Evolutionary conservation across 305 asterid genomes (phyloP).

Genomic region (Fraxinus velutina): DNA sequence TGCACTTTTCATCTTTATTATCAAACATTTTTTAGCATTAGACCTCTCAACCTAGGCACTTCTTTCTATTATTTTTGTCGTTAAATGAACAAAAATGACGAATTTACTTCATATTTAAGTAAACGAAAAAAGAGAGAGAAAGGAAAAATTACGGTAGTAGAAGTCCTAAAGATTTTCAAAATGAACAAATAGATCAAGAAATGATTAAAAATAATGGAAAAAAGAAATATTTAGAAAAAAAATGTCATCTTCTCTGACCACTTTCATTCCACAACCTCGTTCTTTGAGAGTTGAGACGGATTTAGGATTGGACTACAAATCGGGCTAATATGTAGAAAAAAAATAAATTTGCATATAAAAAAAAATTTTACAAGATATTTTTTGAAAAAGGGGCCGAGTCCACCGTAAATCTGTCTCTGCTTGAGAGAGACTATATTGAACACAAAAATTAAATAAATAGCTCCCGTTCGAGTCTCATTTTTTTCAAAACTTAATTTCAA

Average conservation of each 20-base stretch:
- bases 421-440: too few relatives aligned
- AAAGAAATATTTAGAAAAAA: too few relatives aligned
- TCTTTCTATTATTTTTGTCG: not conserved
- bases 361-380: too few relatives aligned
- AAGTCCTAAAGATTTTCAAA: not conserved
- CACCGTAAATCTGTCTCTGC: too few relatives aligned
- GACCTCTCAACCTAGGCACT: not conserved
- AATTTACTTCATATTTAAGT: not conserved
- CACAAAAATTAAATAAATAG: too few relatives aligned
- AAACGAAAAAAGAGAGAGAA: not conserved
- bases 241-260: not conserved
- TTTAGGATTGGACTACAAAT: too few relatives aligned
- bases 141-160: not conserved
- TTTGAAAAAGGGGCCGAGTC: too few relatives aligned
- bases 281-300: not conserved
- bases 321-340: too few relatives aligned
- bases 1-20: not conserved
- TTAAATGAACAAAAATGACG: not conserved
- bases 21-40: not conserved
- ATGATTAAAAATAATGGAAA: not conserved
- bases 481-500: too few relatives aligned
- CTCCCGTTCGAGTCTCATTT: too few relatives aligned
- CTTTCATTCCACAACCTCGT: not conserved
- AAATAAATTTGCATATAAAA: too few relatives aligned
- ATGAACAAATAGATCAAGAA: not conserved